Evolutionary conservation across 306 rosid species (phyloP), one percentile per base, ranked within the genome.

Genomic region (Mimosa pudica): DNA sequence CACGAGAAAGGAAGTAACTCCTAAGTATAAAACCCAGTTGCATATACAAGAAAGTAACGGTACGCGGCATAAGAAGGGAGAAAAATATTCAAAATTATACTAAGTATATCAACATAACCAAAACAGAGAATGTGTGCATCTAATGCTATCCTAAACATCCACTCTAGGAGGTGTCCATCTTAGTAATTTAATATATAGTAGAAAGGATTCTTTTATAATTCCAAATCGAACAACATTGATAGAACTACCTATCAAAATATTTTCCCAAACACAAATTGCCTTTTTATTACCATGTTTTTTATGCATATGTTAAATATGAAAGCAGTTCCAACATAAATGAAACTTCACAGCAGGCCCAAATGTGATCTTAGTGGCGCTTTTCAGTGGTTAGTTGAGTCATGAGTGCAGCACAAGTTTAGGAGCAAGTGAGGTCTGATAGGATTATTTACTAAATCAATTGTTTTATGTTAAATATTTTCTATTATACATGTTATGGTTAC

Each of bases 21-120:
- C 54, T 76, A 60, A 70, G 76, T 78, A 63, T 45, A 47, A 72
- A 75, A 79, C 44, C 52, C 5, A 17, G 48, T 54, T 71, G 76
- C 73, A 73, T 70, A 77, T 55, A 74, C 78, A 77, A 35, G 81
- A 61, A 57, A 74, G 60, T 63, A 55, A 38, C 38, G 18, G 48
- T 32, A 46, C 74, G 76, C 44, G 55, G 74, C 52, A 70, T 49
- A 73, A 38, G 71, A 51, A 48, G 51, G 74, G 76, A 76, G 77
- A 73, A 41, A 61, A 68, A 46, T 49, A 63, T 78, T 62, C 64
- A 24, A 18, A 20, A 72, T 42, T 65, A 36, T 33, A 75, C 49
- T 48, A 63, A 66, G 72, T 16, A 30, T 13, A 6, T 72, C 55
- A 47, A 33, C 60, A 60, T 68, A 60, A 18, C 20, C 13, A n/a